phyloP scores from a whole-genome alignment of 768 basidiomycete genomes.

The Trametes cinnabarina region DNA sequence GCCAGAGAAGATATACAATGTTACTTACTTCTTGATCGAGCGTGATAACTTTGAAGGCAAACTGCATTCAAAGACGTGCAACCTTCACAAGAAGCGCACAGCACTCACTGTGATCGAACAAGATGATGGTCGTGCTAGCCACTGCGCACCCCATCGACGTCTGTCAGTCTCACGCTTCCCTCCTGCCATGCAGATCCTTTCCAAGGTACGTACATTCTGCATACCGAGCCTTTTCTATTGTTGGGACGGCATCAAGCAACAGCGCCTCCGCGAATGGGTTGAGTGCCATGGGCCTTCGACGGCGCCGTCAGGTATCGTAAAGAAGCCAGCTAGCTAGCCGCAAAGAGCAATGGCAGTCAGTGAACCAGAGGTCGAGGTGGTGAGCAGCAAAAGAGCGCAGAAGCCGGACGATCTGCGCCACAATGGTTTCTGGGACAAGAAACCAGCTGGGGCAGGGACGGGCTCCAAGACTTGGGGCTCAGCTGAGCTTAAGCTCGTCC shows the following conservation, averaged over 20 bases:
- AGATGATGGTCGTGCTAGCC: constrained; percentile 48
- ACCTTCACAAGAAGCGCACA: neutral
- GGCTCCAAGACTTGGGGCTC: neutral
- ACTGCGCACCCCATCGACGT: constrained; percentile 34
- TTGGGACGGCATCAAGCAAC: constrained; percentile 5
- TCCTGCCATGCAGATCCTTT: neutral
- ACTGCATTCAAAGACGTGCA: neutral
- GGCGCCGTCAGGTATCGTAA: neutral
- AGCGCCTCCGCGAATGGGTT: constrained; percentile 3
- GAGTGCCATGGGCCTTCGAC: neutral
- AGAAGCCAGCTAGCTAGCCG: neutral
- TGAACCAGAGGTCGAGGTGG: neutral
- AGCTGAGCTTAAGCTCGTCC: neutral
- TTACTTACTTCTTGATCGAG: constrained; percentile 48
- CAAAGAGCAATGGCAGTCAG: neutral
- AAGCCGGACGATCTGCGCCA: neutral
- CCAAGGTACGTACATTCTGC: constrained; percentile 18
- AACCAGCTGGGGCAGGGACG: neutral
- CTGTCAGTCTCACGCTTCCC: neutral
- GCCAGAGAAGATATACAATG: neutral
- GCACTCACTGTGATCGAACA: constrained; percentile 54
- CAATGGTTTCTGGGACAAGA: neutral
- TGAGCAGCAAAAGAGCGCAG: neutral
- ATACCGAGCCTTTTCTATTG: constrained; percentile 20
- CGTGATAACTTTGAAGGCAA: constrained; percentile 43